phyloP scores from a whole-genome alignment of 345 rosid species.

The Moricandia moricandioides region DNA sequence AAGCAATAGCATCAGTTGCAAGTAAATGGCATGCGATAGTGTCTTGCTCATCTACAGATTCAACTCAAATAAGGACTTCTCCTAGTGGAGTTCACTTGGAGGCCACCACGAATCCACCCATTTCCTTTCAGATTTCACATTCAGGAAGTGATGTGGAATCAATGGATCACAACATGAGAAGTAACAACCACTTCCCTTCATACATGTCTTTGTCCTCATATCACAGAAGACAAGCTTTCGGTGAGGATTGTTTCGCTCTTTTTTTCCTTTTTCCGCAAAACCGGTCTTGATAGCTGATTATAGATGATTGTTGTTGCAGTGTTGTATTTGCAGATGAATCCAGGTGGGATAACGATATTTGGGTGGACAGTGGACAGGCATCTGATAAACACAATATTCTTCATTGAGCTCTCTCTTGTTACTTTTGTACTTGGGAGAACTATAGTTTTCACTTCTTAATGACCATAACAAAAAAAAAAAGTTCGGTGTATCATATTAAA shows the following conservation, averaged over 20 bases:
- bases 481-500: slow-evolving; percentile 6
- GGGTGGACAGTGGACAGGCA: slow-evolving; percentile 87
- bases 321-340: slow-evolving; percentile 77
- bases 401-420: slow-evolving; percentile 68
- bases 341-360: slow-evolving; percentile 86
- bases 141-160: slow-evolving; percentile 91
- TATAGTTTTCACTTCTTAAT: slow-evolving; percentile 38
- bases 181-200: slow-evolving; percentile 50
- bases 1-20: slow-evolving; percentile 62
- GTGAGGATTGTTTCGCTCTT: slow-evolving; percentile 34
- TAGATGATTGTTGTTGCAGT: slow-evolving; percentile 45
- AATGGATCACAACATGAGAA: slow-evolving; percentile 53
- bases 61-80: slow-evolving; percentile 49
- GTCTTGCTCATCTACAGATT: slow-evolving; percentile 53
- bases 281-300: neutral
- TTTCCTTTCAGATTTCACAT: slow-evolving; percentile 37
- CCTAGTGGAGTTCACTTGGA: slow-evolving; percentile 52
- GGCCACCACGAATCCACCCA: slow-evolving; percentile 31
- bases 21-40: slow-evolving; percentile 88
- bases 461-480: neutral
- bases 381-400: slow-evolving; percentile 80
- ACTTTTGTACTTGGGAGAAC: slow-evolving; percentile 86
- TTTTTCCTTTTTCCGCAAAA: too few species aligned
- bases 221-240: slow-evolving; percentile 81
- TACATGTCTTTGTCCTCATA: slow-evolving; percentile 65